Evolutionary conservation across 768 basidiomycete genomes (phyloP).

Genomic region (Kwoniella sp.): DNA sequence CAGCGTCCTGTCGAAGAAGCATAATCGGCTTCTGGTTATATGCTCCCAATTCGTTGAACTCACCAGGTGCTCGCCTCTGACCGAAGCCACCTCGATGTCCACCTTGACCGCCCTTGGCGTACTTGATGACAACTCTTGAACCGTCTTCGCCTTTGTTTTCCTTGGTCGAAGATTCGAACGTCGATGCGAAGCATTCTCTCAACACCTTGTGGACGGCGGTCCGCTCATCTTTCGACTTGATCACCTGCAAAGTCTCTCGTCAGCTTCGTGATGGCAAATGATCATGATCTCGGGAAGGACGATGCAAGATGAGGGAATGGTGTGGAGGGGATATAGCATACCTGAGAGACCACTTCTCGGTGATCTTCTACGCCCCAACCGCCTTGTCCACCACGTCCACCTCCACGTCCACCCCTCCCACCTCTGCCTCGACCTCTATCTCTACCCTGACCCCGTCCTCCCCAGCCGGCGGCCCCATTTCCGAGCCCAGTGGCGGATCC

Average conservation of each 20-base stretch:
- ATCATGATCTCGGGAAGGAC: not conserved
- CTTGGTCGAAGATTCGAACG: conserved; percentile 76
- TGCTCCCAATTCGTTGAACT: not conserved
- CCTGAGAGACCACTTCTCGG: conserved; percentile 78
- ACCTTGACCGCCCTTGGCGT: conserved; percentile 57
- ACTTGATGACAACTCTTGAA: conserved; percentile 77
- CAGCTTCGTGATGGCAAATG: not conserved
- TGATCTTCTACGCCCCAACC: conserved; percentile 60
- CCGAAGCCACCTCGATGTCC: not conserved
- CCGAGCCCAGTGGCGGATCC: not conserved
- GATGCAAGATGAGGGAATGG: not conserved
- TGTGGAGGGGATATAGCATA: conserved; percentile 45
- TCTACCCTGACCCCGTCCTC: conserved; percentile 44
- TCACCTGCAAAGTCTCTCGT: conserved; percentile 63
- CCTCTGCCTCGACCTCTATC: conserved; percentile 48
- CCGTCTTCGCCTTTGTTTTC: conserved; percentile 64
- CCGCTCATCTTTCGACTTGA: conserved; percentile 75
- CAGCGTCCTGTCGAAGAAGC: not conserved
- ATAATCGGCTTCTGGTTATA: not conserved
- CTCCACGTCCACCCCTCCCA: conserved; percentile 41
- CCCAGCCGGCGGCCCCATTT: conserved; percentile 8
- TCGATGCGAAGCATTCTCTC: conserved; percentile 77
- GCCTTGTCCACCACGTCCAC: conserved; percentile 35
- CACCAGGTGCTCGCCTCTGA: conserved; percentile 7
- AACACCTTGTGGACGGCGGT: conserved; percentile 80